Evolutionary conservation across 192 early-diverging fungal genomes (phyloP), one percentile per base, ranked within the genome.

Genomic region (Mortierella hygrophila): DNA sequence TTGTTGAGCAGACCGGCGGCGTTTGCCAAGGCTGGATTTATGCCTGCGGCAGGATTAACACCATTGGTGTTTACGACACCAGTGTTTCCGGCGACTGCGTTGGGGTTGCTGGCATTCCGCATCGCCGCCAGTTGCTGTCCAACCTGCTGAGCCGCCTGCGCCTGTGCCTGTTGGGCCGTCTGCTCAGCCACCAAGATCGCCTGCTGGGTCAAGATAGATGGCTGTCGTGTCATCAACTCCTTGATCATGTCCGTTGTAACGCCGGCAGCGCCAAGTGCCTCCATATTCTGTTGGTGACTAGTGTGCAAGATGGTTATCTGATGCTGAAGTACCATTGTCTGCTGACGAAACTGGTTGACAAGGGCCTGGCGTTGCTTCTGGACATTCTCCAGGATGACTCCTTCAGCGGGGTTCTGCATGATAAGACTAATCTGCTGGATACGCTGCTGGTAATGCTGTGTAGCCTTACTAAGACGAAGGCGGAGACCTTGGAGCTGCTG

Each of bases 201-300:
- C 26, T 79, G 83, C 44, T 80, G 83, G 47, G 41, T 80, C 21
- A 42, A 68, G 5, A 79, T 73, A 9, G 21, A 49, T 11, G 83
- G 73, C 8, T 78, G 73, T 40, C 77, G 71, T 20, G 72, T 41
- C 77, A 85, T 80, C 38, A 85, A 60, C n/a, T 85, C 83, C 40
- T 80, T 80, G 57, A 85, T 85, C 83, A 80, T 85, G 8, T 85
- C 83, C 1, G 78, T 79, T 3, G 83, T 85, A 11, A 85, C 78
- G 0, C 83, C 83, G 47, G 55, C 75, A 29, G 69, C 55, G 18
- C 68, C 63, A 29, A 85, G 78, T 15, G 73, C 74, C 18, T 85
- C 83, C 70, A 77, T 68, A 3, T 69, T 80, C 38, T 85, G 83
- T 29, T 85, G 74, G 18, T 85, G 83, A 23, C 76, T 85, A 1